Evolutionary conservation across 2,329 filamentous ascomycete genomes (phyloP).

Genomic region (Aureobasidium namibiae): DNA sequence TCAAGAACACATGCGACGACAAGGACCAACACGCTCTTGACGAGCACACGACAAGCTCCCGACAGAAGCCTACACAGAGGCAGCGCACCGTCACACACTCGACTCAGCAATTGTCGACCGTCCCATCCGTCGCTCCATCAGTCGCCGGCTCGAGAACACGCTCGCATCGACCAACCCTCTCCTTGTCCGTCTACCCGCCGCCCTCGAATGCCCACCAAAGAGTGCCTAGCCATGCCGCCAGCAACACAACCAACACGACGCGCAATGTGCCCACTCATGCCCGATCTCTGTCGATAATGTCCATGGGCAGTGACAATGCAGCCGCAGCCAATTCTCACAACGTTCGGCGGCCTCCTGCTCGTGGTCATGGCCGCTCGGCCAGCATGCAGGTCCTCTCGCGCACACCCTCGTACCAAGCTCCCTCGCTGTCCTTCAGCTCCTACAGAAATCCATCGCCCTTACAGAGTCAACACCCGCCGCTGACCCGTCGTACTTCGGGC

Average conservation of each 20-base stretch:
- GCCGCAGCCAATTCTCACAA: conserved; percentile 18
- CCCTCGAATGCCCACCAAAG: conserved; percentile 19
- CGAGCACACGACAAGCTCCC: conserved; percentile 13
- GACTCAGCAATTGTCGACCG: conserved; percentile 18
- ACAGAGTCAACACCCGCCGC: conserved; percentile 29
- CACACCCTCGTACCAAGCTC: conserved; percentile 1
- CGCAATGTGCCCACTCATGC: conserved; percentile 41
- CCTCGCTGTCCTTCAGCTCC: neutral
- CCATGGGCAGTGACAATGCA: conserved; percentile 36
- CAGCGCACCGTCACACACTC: conserved; percentile 32
- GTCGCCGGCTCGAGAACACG: conserved; percentile 10
- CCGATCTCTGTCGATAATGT: conserved; percentile 42
- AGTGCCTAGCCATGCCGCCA: neutral
- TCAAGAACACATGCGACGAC: conserved; percentile 68
- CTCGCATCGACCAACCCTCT: conserved; percentile 57
- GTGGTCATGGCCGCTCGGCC: conserved; percentile 67
- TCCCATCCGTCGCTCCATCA: conserved; percentile 17
- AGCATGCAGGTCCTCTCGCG: conserved; percentile 63
- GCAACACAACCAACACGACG: neutral
- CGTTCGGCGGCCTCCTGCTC: conserved; percentile 36
- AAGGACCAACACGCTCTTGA: conserved; percentile 24
- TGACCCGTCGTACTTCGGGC: conserved; percentile 23
- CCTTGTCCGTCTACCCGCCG: conserved; percentile 39
- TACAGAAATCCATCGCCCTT: conserved; percentile 35
- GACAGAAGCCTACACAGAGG: neutral